Conservation (phyloP, 192 early-diverging fungal species). For the Gryganskiella cystojenkinii region DNA sequence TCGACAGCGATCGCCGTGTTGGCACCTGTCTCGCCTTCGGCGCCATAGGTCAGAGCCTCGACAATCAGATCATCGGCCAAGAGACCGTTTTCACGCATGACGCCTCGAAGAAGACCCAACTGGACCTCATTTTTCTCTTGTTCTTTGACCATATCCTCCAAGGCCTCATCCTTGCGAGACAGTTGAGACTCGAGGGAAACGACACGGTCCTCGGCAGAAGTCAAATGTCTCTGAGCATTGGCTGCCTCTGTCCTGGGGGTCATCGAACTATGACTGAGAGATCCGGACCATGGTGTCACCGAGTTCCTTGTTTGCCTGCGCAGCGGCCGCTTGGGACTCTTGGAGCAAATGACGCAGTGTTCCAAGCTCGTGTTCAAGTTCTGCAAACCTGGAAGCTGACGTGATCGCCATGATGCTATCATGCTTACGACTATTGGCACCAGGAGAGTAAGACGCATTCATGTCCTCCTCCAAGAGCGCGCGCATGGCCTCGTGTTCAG, state of each 20-base stretch:
- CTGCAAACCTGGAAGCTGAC: slow-evolving; percentile 35
- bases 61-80: slow-evolving; percentile 52
- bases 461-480: slow-evolving; percentile 56
- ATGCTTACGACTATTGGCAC: slow-evolving; percentile 34
- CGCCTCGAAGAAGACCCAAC: slow-evolving; percentile 60
- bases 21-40: slow-evolving; percentile 7
- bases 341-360: slow-evolving; percentile 44
- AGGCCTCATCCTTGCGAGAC: slow-evolving; percentile 53
- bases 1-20: background rate
- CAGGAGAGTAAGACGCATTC: slow-evolving; percentile 45
- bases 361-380: slow-evolving; percentile 54
- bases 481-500: slow-evolving; percentile 54
- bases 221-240: slow-evolving; percentile 47
- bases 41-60: slow-evolving; percentile 36
- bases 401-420: slow-evolving; percentile 53
- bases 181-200: slow-evolving; percentile 44
- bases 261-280: slow-evolving; percentile 55
- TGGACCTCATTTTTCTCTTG: slow-evolving; percentile 68
- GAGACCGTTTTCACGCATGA: slow-evolving; percentile 59
- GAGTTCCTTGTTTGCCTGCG: slow-evolving; percentile 52
- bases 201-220: slow-evolving; percentile 55
- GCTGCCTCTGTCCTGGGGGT: slow-evolving; percentile 55
- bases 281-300: slow-evolving; percentile 56
- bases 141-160: slow-evolving; percentile 57
- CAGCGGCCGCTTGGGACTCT: slow-evolving; percentile 44